Conservation (phyloP, 768 basidiomycete species). For the Rhizopogon rudus region DNA sequence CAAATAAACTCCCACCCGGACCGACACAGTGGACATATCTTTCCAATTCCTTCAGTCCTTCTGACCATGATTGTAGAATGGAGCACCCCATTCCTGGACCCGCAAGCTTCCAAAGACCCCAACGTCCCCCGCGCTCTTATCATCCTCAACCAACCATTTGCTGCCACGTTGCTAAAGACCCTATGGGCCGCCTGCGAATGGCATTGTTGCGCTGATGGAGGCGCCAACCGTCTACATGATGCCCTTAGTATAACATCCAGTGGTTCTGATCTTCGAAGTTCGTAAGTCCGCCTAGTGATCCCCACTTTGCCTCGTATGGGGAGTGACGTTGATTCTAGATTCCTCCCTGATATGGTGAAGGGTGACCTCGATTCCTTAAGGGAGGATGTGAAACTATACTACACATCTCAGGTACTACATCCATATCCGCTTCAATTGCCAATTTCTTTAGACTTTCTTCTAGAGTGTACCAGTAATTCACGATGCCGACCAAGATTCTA, state of each 20-base stretch:
- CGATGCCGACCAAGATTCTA: slow-evolving; percentile 78
- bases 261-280: slow-evolving; percentile 5
- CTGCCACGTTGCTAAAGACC: slow-evolving; percentile 49
- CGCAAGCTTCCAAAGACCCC: slow-evolving; percentile 2
- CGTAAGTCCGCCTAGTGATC: slow-evolving; percentile 9
- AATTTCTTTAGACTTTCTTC: background rate
- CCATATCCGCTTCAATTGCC: slow-evolving; percentile 1
- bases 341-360: slow-evolving; percentile 81
- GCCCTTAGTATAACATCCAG: slow-evolving; percentile 15
- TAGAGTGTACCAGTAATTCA: slow-evolving; percentile 66
- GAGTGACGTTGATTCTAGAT: slow-evolving; percentile 36
- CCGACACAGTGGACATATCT: too few species aligned
- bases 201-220: slow-evolving; percentile 81
- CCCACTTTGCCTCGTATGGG: background rate
- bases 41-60: too few species aligned
- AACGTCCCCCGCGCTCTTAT: slow-evolving; percentile 52
- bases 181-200: slow-evolving; percentile 52
- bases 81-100: slow-evolving; percentile 20
- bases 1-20: too few species aligned
- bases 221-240: slow-evolving; percentile 82
- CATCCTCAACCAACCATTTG: slow-evolving; percentile 89
- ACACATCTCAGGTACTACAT: slow-evolving; percentile 45
- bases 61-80: slow-evolving; percentile 12
- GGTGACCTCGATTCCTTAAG: slow-evolving; percentile 92
- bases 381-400: slow-evolving; percentile 67